Conservation (phyloP, 257 asterid species). For the Salvia rosmarinus region DNA sequence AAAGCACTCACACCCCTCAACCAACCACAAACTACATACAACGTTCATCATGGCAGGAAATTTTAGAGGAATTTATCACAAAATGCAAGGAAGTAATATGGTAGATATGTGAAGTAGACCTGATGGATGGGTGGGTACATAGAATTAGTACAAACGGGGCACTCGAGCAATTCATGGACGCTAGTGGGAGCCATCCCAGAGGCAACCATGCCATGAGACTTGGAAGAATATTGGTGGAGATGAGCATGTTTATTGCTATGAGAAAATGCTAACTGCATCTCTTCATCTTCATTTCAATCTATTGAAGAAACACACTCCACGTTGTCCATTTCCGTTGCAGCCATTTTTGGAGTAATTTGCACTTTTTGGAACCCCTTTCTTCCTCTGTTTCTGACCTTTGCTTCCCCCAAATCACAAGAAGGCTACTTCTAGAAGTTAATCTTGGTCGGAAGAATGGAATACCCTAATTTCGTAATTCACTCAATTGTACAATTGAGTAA, state of each 20-base stretch:
- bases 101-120: conserved; percentile 21
- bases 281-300: conserved; percentile 82
- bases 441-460: conserved; percentile 28
- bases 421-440: conserved; percentile 30
- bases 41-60: neutral
- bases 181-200: conserved; percentile 66
- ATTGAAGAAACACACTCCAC: conserved; percentile 63
- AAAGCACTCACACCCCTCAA: neutral
- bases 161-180: conserved; percentile 90
- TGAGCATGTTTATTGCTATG: conserved; percentile 41
- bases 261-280: conserved; percentile 59
- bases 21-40: neutral
- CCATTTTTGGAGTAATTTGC: too few species aligned
- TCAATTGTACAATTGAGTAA: neutral
- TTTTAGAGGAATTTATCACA: conserved; percentile 16
- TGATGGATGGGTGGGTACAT: conserved; percentile 42
- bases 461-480: conserved; percentile 27
- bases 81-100: too few species aligned
- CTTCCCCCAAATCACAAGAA: conserved; percentile 26
- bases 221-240: conserved; percentile 49
- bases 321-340: conserved; percentile 68
- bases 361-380: too few species aligned
- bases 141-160: conserved; percentile 73
- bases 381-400: conserved; percentile 7
- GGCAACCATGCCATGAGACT: conserved; percentile 50